phyloP scores from a whole-genome alignment of 129 eudicot species.

The Pulicaria dysenterica region DNA sequence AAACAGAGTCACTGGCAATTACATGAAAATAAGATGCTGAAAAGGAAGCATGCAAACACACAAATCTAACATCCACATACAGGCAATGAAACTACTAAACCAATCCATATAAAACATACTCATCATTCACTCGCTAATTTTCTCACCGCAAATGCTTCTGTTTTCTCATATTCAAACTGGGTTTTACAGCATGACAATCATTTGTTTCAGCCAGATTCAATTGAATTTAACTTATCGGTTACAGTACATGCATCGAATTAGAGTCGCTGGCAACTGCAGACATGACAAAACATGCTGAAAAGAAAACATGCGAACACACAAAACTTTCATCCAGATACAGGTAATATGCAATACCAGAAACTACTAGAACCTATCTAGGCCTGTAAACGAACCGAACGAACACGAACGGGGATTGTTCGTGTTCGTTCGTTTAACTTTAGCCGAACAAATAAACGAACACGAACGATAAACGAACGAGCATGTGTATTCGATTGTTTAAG shows the following conservation, averaged over 20 bases:
- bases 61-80: conserved; percentile 3
- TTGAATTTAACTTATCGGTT: conserved; percentile 3
- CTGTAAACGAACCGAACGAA: no score
- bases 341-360: not conserved
- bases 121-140: no score
- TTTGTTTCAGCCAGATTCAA: conserved; percentile 11
- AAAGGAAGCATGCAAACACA: not conserved
- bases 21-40: not conserved
- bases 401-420: no score
- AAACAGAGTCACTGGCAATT: not conserved
- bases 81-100: not conserved
- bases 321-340: not conserved
- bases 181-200: not conserved
- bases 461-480: no score
- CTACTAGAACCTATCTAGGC: conserved; percentile 5
- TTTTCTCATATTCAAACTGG: no score
- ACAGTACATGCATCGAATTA: conserved; percentile 6
- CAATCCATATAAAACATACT: no score
- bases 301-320: not conserved
- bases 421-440: no score
- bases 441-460: no score
- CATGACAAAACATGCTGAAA: not conserved
- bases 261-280: not conserved
- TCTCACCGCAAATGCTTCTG: no score
- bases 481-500: no score